Evolutionary conservation across 306 rosid species (phyloP), one percentile per base, ranked within the genome.

Genomic region (Erythrophleum fordii): DNA sequence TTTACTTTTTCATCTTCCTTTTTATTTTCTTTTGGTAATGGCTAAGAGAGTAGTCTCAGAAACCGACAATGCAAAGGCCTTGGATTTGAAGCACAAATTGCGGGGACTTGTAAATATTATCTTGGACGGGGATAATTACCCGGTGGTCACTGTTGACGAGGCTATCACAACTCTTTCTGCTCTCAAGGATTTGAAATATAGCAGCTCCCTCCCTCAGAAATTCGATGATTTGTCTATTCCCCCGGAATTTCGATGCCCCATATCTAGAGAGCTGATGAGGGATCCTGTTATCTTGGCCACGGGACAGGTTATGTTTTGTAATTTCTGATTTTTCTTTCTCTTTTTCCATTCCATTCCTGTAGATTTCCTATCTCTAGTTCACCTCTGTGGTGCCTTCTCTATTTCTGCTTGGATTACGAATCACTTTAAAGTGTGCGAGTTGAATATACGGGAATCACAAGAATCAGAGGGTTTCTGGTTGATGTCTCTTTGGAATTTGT

Each of bases 271-370:
- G 48, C 85, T 94, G 83, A 94, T 94, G 96, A 62, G 34, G 14
- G 98, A 94, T 59, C 98, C 98, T 75, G 96, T 94, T 74, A 76
- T 92, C 77, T 83, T 92, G 78, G 84, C 87, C 74, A 89, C 97
- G 46, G 97, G 98, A 49, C 91, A 89, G 97, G 98, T 92, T 48
- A 20, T 51, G 3, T n/a, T 26, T 1, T 37, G 4, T 2, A 31
- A 0, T 11, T 16, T 29, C 29, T 34, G 7, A 18, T n/a, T 37
- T 68, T 69, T 46, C 9, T 79, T 7, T 39, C 58, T 13, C n/a
- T 17, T 5, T 5, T 39, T 3, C 41, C 22, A 53, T 61, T 7
- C 42, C 18, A 11, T 31, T 18, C 45, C 39, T 3, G 1, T 64
- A 4, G 13, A 5, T 20, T 23, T 12, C 29, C 75, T 49, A 2